A percentile compares a stretch with the other conserved stretches of the same genome.
Conservation (phyloP, 768 basidiomycete genomes). For the Trametes elegans region DNA sequence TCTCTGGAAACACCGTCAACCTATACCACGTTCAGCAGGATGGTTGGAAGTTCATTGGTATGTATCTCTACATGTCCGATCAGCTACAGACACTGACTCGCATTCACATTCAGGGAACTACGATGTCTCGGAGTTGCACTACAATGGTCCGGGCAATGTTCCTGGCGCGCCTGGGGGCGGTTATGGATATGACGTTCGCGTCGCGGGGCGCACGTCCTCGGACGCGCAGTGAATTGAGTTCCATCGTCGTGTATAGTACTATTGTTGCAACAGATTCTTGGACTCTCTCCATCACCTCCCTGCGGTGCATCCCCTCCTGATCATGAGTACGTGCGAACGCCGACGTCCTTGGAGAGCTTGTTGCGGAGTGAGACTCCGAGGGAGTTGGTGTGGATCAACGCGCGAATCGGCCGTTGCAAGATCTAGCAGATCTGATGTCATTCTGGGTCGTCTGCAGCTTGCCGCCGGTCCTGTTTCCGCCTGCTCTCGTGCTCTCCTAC, state of each 20-base stretch:
- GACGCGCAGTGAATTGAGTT: constrained; percentile 35
- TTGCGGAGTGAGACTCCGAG: too few species aligned
- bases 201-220: constrained; percentile 53
- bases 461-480: constrained; percentile 3
- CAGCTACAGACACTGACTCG: too few species aligned
- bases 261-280: constrained; percentile 9
- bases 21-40: constrained; percentile 93
- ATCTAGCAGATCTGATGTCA: constrained; percentile 14
- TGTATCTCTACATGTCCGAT: too few species aligned
- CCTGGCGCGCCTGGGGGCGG: constrained; percentile 62
- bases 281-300: not conserved
- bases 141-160: constrained; percentile 77
- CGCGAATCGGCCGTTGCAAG: not conserved
- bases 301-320: not conserved
- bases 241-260: constrained; percentile 22
- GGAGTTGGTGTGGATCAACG: not conserved
- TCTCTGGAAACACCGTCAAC: constrained; percentile 95
- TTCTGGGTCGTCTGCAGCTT: not conserved
- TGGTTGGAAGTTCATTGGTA: constrained; percentile 96
- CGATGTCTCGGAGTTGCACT: constrained; percentile 87
- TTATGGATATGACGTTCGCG: constrained; percentile 79
- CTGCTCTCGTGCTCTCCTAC: constrained; percentile 2
- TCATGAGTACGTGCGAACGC: not conserved
- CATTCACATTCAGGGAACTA: too few species aligned
- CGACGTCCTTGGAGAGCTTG: not conserved